phyloP scores from a whole-genome alignment of 1,139 yeast species.

The Debaryomyces robertsiae region DNA sequence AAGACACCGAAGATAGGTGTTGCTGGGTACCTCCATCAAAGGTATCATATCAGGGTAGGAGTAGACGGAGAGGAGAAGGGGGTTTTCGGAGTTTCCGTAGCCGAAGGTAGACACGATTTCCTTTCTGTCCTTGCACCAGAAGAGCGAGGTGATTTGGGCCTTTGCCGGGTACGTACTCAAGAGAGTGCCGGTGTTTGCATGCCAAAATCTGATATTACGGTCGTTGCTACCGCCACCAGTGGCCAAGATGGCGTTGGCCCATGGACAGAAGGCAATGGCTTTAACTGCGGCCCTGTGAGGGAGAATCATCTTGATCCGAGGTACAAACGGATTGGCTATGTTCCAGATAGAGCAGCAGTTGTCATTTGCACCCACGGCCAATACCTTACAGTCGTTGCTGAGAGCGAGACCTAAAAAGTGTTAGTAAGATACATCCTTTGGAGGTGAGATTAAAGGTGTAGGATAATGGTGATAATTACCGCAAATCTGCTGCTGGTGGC shows the following conservation, averaged over 20 bases:
- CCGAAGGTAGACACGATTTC: slow-evolving; percentile 84
- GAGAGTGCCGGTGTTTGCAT: slow-evolving; percentile 72
- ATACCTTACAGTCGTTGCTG: slow-evolving; percentile 45
- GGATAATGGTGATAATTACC: slow-evolving; percentile 38
- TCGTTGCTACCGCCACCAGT: slow-evolving; percentile 51
- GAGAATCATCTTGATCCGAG: slow-evolving; percentile 47
- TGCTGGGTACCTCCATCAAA: slow-evolving; percentile 52
- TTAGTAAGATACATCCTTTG: slow-evolving; percentile 6
- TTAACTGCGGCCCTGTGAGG: slow-evolving; percentile 48
- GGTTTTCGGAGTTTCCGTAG: slow-evolving; percentile 56
- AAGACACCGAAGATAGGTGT: slow-evolving; percentile 57
- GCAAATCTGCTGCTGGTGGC: slow-evolving; percentile 69
- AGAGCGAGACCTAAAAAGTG: slow-evolving; percentile 51
- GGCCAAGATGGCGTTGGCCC: slow-evolving; percentile 42
- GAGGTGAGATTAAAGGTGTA: background rate
- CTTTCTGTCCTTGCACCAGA: slow-evolving; percentile 68
- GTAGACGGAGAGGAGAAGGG: slow-evolving; percentile 55
- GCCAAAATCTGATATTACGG: slow-evolving; percentile 73
- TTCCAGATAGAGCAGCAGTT: slow-evolving; percentile 72
- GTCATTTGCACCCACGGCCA: slow-evolving; percentile 77
- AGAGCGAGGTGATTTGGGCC: slow-evolving; percentile 76
- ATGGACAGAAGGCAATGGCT: slow-evolving; percentile 49
- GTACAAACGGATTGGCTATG: slow-evolving; percentile 40
- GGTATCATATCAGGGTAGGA: slow-evolving; percentile 65
- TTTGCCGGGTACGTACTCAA: slow-evolving; percentile 56